Percentiles rank a stretch among this genome's conserved stretches.
phyloP scores from a whole-genome alignment of 148 eudicot species.

The Camellia lanceoleosa region DNA sequence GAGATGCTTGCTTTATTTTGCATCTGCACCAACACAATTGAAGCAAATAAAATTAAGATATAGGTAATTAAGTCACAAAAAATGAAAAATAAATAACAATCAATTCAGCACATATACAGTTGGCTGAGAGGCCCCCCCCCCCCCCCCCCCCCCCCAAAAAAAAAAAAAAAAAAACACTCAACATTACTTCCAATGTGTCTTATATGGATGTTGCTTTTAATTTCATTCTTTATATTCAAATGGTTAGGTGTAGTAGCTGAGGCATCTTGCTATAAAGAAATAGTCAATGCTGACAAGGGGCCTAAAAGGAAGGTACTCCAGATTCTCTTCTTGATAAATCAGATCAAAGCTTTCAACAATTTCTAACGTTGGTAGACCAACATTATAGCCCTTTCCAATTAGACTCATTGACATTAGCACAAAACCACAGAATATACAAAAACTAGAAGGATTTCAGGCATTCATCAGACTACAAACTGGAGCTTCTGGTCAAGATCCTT shows the following conservation, averaged over 20 bases:
- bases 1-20: conserved; percentile 50
- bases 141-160: background rate
- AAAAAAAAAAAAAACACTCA: background rate
- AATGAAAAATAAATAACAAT: background rate
- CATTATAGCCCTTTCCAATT: background rate
- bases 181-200: no score
- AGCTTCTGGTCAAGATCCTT: conserved; percentile 36
- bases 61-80: no score
- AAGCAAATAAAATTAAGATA: conserved; percentile 8
- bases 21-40: conserved; percentile 47
- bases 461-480: conserved; percentile 18
- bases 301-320: background rate
- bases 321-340: background rate
- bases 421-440: background rate
- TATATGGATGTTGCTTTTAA: no score
- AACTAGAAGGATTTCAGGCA: background rate
- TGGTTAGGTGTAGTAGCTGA: background rate
- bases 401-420: conserved; percentile 9
- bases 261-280: background rate
- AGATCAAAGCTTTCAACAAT: conserved; percentile 5
- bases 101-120: background rate
- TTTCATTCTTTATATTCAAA: background rate
- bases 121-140: background rate
- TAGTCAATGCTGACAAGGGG: conserved; percentile 1
- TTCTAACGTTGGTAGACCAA: conserved; percentile 4